Evolutionary conservation across 2,329 filamentous ascomycete species (phyloP).

Genomic region (Botrytis elliptica): DNA sequence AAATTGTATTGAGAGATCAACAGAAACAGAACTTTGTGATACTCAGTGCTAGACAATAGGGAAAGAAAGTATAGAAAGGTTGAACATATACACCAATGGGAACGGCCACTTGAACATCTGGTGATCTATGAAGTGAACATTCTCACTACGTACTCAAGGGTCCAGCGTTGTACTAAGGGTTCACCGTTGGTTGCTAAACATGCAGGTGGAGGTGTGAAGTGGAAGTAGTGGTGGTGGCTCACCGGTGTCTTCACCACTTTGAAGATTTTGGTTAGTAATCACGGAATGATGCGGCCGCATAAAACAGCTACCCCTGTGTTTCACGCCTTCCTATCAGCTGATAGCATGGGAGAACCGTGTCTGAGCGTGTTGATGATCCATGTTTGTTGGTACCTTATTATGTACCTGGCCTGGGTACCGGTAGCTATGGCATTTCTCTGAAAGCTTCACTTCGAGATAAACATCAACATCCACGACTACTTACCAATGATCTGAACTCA

Average conservation of each 20-base stretch:
- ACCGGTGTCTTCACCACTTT: not conserved
- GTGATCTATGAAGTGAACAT: not conserved
- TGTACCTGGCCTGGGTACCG: not conserved
- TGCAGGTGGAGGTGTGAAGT: not conserved
- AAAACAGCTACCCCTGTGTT: not conserved
- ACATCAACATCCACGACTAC: not conserved
- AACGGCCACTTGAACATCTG: not conserved
- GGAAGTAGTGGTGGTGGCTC: not conserved
- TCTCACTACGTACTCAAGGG: not conserved
- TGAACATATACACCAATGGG: not conserved
- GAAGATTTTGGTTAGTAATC: not conserved
- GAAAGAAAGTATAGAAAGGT: not conserved
- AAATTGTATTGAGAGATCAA: not conserved
- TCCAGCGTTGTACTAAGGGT: not conserved
- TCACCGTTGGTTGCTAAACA: not conserved
- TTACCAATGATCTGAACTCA: not conserved
- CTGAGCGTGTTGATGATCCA: not conserved
- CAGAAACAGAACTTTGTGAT: not conserved
- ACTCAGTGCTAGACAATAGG: not conserved
- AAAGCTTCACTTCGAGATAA: not conserved
- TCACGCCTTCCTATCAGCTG: not conserved
- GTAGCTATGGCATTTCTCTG: not conserved
- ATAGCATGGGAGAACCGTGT: not conserved
- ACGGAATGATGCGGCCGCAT: conserved; percentile 7
- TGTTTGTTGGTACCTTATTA: not conserved